Conservation (phyloP, 345 rosid genomes). For the Xanthoceras sorbifolium region DNA sequence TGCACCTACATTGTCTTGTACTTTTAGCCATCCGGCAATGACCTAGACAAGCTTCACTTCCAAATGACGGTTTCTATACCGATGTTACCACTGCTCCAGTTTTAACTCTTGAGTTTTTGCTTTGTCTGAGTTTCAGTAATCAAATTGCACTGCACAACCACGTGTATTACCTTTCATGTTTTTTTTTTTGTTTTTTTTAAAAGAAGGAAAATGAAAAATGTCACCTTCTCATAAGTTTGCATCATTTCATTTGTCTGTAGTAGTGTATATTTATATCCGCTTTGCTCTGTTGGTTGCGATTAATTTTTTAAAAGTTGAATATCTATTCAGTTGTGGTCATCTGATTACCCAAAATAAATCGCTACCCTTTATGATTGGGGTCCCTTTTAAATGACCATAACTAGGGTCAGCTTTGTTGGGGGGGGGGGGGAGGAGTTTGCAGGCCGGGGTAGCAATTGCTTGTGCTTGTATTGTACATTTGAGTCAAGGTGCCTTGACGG, state of each 20-base stretch:
- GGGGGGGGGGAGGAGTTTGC: too few relatives aligned
- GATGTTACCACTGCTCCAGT: not conserved
- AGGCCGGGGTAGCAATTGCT: not conserved
- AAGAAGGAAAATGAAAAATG: not conserved
- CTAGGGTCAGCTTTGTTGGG: not conserved
- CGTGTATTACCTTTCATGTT: not conserved
- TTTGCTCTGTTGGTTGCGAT: not conserved
- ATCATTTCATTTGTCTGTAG: not conserved
- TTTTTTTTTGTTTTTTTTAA: not conserved
- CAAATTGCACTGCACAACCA: not conserved
- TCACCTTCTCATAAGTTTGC: not conserved
- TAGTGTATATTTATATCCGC: not conserved
- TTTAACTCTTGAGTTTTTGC: not conserved
- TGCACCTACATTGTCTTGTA: not conserved
- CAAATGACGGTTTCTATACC: not conserved
- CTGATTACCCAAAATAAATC: not conserved
- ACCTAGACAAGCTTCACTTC: not conserved
- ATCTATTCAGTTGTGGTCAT: not conserved
- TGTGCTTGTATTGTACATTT: slow-evolving; percentile 3
- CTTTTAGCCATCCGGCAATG: not conserved
- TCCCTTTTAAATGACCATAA: not conserved
- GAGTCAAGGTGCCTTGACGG: not conserved
- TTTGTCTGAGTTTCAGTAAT: not conserved
- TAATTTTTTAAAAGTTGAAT: not conserved
- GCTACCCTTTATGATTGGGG: too few relatives aligned